phyloP scores from a whole-genome alignment of 73 alveolate genomes.

The Paramecium bursaria region DNA sequence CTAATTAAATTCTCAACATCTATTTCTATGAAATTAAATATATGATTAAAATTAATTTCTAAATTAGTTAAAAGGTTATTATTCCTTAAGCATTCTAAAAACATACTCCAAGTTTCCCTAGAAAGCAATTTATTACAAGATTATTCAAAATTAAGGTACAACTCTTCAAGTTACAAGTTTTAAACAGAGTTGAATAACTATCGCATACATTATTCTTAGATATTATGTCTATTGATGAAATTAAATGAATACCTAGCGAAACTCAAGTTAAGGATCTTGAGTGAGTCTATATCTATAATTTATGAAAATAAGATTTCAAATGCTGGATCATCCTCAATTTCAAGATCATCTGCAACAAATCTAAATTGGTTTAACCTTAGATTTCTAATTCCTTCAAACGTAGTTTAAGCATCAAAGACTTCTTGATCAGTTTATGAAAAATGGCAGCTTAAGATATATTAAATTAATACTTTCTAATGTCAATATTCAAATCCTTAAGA shows the following conservation, averaged over 20 bases:
- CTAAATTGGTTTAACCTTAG: background rate
- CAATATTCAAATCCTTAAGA: too few species aligned
- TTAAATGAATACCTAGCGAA: background rate
- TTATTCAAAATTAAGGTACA: slow-evolving; percentile 40
- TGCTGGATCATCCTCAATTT: background rate
- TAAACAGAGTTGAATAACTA: background rate
- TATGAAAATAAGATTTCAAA: slow-evolving; percentile 20
- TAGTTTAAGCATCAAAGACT: background rate
- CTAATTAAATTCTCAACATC: slow-evolving; percentile 1
- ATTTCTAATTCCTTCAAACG: slow-evolving; percentile 33
- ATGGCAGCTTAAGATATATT: slow-evolving; percentile 19
- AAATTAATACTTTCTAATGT: too few species aligned
- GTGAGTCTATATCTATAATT: slow-evolving; percentile 7
- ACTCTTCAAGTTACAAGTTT: background rate
- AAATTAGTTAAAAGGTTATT: background rate
- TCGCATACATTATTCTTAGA: background rate
- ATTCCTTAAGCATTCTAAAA: slow-evolving; percentile 35
- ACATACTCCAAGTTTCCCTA: slow-evolving; percentile 3
- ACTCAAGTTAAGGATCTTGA: slow-evolving; percentile 2
- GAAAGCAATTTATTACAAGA: background rate
- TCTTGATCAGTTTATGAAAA: slow-evolving; percentile 20
- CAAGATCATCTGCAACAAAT: slow-evolving; percentile 7
- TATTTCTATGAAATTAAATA: slow-evolving; percentile 27
- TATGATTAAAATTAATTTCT: slow-evolving; percentile 50
- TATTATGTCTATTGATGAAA: slow-evolving; percentile 1